Base-by-base conservation (phyloP, 768 basidiomycete species). In the Mycena rebaudengoi region DNA sequence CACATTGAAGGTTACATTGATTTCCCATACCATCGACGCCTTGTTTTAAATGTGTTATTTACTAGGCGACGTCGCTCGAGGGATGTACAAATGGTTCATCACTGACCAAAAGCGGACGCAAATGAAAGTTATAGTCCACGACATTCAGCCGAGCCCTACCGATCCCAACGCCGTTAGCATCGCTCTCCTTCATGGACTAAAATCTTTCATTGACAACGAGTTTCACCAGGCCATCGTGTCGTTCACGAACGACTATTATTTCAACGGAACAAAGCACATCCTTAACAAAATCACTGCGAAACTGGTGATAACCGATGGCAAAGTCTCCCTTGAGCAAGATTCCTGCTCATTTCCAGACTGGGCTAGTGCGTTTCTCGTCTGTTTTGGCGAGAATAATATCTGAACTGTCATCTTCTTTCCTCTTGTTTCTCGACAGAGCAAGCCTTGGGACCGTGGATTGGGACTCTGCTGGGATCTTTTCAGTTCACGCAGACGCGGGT, bases 231-330 rank as follows among this genome's bases (percentile, higher is more conserved):
- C 59, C 1, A 60, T 60, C 16, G 50, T 50, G 30, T 44, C 50
- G n/a, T 60, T 60, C 59, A 60, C 59, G 0, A 50, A 60, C 29
- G 43, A 60, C 50, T 60, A 60, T 40, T 14, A 33, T 21, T 60
- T 52, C 49, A 60, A 52, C 50, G 50, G 59, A 39, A 52, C 51
- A 40, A 49, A 51, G 14, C 41, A 43, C 50, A 60, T 60, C 43
- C n/a, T n/a, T n/a, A 60, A 52, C 49, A 60, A 52, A 32, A 60
- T 60, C 41, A 60, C 59, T 41, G 51, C 59, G 32, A 60, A 49
- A 12, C 51, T 60, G 40, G 18, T 10, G n/a, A 33, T 60, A 0
- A 13, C 25, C 2, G 59, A 26, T 14, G 59, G 59, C 7, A 51
- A 60, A 14, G 23, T 60, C n/a, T 39, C 33, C 0, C 41, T 20